Conservation (phyloP, 306 rosid genomes). For the Rosa chinensis region DNA sequence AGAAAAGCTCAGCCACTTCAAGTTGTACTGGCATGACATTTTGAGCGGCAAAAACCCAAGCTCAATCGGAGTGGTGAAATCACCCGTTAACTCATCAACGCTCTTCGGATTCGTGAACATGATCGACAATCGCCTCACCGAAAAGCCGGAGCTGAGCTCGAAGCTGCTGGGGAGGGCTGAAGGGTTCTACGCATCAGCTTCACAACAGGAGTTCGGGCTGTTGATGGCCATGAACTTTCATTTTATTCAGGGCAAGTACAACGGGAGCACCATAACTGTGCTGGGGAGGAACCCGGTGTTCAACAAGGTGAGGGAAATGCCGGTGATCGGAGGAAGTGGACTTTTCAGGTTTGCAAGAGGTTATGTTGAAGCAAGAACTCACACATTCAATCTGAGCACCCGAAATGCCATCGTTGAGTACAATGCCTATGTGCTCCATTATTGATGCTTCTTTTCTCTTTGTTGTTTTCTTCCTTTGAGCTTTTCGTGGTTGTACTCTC, state of each 20-base stretch:
- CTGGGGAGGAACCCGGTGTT: conserved; percentile 61
- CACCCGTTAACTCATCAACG: conserved; percentile 30
- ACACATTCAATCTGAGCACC: conserved; percentile 10
- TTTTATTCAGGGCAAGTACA: conserved; percentile 61
- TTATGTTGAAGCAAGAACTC: conserved; percentile 53
- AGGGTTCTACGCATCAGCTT: conserved; percentile 57
- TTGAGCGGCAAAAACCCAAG: conserved; percentile 28
- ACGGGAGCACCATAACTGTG: conserved; percentile 63
- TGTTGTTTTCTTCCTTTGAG: not conserved
- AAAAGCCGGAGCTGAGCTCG: conserved; percentile 31
- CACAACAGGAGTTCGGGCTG: conserved; percentile 40
- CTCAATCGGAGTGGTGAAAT: conserved; percentile 16
- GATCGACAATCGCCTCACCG: conserved; percentile 39
- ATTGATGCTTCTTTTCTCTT: conserved; percentile 12
- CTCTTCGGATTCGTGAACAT: conserved; percentile 26
- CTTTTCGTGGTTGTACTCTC: not conserved
- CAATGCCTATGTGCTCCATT: conserved; percentile 47
- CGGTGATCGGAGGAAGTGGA: conserved; percentile 80
- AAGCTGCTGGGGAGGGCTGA: conserved; percentile 42
- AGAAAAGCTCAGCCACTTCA: conserved; percentile 54
- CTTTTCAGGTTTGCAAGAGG: conserved; percentile 73
- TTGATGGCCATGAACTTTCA: conserved; percentile 73
- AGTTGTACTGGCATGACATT: conserved; percentile 50
- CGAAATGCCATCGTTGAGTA: conserved; percentile 62
- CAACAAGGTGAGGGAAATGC: conserved; percentile 65